phyloP scores from a whole-genome alignment of 768 basidiomycete species.

The Termitomyces sp. region DNA sequence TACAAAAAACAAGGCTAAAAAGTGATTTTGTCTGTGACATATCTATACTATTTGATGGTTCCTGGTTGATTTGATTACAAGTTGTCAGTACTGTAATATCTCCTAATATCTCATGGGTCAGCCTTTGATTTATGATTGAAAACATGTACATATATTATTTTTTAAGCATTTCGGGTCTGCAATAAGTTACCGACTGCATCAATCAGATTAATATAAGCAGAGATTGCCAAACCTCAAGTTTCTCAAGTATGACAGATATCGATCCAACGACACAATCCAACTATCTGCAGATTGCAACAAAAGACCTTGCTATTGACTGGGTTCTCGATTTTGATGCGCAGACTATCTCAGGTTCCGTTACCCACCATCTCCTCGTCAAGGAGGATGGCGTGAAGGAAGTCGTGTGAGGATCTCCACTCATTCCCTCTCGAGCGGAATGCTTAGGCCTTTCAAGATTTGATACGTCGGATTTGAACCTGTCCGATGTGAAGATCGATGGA shows the following conservation, averaged over 20 bases:
- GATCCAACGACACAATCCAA: constrained; percentile 79
- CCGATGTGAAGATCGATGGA: constrained; percentile 46
- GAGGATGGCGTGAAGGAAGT: constrained; percentile 49
- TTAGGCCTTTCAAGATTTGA: constrained; percentile 50
- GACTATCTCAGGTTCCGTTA: constrained; percentile 46
- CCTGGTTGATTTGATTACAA: not conserved
- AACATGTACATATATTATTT: no score
- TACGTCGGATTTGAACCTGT: constrained; percentile 61
- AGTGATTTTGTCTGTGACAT: constrained; percentile 1
- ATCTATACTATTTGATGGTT: not conserved
- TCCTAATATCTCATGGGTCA: no score
- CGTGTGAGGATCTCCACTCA: constrained; percentile 36
- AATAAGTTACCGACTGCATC: not conserved
- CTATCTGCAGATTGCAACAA: constrained; percentile 58
- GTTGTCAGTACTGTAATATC: no score
- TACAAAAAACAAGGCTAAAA: constrained; percentile 13
- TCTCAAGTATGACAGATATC: not conserved
- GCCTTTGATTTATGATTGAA: no score
- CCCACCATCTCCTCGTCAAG: constrained; percentile 53
- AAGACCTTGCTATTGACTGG: constrained; percentile 75
- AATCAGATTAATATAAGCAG: not conserved
- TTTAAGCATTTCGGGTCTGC: not conserved
- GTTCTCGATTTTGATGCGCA: constrained; percentile 61
- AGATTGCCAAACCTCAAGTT: not conserved
- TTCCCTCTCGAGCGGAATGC: not conserved